Base-by-base conservation (phyloP, 2,329 filamentous ascomycete species). In the Aspergillus piperis region DNA sequence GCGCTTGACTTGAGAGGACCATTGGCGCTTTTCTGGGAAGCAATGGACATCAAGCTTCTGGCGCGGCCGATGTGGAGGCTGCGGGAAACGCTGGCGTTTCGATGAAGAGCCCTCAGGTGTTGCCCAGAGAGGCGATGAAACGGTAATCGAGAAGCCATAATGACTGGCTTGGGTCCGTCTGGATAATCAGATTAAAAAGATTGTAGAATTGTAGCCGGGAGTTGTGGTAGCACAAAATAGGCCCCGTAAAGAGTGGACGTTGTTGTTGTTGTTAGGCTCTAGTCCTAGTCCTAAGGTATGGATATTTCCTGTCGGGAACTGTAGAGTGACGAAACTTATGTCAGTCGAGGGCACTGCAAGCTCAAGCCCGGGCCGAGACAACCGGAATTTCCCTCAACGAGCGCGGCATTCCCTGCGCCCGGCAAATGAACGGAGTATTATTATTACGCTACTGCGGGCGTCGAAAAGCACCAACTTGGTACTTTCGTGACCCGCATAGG, bases 71-170 rank as follows among this genome's bases (percentile, higher is more conserved):
- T 44, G 27, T 54, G 60, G 39, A 68, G 62, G 59, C 59, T 64
- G 58, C 67, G 66, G 59, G 70, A 69, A 59, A 68, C 68, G 61
- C 67, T 65, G 55, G 69, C 59, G 52, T 64, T 64, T 47, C 71
- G 70, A 62, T 71, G 58, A 62, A 73, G 59, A 65, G 66, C 64
- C 54, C 69, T 69, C 62, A 76, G 57, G 51, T 66, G 67, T 61
- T 75, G 74, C 61, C 61, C 70, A 39, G 73, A 68, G 55, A 77
- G 68, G 66, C 71, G 74, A 55, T 67, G 63, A 48, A 77, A 62
- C 58, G 75, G 71, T 65, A 78, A 69, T 64, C 76, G 74, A 71
- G 73, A 72, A 69, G 75, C 72, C 76, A 78, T 78, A 62, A 54
- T 67, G 51, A 63, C 39, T 53, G 21, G 25, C 21, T 23, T n/a